phyloP scores from a whole-genome alignment of 306 rosid genomes.

The Astragalus membranaceus region DNA sequence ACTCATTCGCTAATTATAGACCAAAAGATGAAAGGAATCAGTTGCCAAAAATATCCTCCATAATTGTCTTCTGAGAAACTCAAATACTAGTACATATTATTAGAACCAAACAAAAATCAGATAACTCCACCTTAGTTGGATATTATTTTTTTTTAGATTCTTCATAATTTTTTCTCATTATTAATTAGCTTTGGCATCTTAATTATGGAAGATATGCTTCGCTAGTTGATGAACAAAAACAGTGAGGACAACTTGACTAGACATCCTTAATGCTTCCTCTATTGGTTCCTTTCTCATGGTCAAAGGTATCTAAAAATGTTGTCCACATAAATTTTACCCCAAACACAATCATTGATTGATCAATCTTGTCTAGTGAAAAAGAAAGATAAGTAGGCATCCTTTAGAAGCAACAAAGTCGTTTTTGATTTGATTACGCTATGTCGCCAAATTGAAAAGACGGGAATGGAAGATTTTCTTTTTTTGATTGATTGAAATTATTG shows the following conservation, averaged over 20 bases:
- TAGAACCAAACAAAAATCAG: not conserved
- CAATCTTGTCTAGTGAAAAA: not conserved
- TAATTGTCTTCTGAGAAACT: constrained; percentile 4
- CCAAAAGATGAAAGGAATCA: not conserved
- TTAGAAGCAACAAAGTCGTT: constrained; percentile 17
- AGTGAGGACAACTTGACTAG: not conserved
- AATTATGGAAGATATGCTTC: not conserved
- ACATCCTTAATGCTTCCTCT: not conserved
- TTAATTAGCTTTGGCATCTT: not conserved
- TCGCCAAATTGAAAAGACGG: not conserved
- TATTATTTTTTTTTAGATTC: not conserved
- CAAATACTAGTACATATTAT: not conserved
- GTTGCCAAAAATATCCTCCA: not conserved
- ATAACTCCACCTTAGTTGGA: not conserved
- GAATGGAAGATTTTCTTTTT: not conserved
- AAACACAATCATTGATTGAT: constrained; percentile 6
- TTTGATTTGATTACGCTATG: constrained; percentile 14
- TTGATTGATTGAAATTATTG: not conserved
- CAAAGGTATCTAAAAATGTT: constrained; percentile 6
- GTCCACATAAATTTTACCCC: constrained; percentile 5
- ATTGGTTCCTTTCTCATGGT: not conserved
- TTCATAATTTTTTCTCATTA: not conserved
- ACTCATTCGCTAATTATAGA: not conserved
- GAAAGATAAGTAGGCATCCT: constrained; percentile 21
- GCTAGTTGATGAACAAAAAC: not conserved